Conservation (phyloP, 306 rosid genomes). For the Ochetophila trinervis region DNA sequence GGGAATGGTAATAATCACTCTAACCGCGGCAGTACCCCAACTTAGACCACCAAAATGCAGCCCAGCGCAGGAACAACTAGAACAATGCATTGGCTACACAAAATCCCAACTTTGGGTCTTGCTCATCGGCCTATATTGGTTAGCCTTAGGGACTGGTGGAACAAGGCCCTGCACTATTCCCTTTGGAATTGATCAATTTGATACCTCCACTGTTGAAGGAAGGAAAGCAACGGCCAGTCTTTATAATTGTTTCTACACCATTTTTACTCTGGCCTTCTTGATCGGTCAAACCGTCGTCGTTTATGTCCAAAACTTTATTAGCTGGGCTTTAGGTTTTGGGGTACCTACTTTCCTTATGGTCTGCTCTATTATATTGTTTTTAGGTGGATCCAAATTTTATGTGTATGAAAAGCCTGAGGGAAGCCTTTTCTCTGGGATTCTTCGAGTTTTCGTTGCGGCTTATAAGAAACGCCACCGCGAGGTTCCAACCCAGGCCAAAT, state of each 20-base stretch:
- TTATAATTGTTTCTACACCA: constrained; percentile 69
- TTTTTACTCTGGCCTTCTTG: constrained; percentile 35
- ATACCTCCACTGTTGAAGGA: constrained; percentile 49
- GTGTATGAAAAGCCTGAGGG: constrained; percentile 52
- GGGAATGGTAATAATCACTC: constrained; percentile 59
- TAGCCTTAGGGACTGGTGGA: constrained; percentile 62
- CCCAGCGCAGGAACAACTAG: neutral
- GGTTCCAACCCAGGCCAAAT: constrained; percentile 25
- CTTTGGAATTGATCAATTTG: constrained; percentile 75
- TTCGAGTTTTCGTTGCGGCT: constrained; percentile 52
- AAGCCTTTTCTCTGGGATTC: constrained; percentile 45
- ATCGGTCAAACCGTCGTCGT: constrained; percentile 48
- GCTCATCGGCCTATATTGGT: constrained; percentile 35
- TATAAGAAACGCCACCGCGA: constrained; percentile 43
- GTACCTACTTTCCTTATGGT: constrained; percentile 52
- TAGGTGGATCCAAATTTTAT: constrained; percentile 46
- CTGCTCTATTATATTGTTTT: constrained; percentile 43
- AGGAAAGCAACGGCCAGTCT: constrained; percentile 55
- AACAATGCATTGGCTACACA: constrained; percentile 38
- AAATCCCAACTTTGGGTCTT: constrained; percentile 31
- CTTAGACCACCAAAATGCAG: constrained; percentile 54
- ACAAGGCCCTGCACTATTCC: constrained; percentile 75
- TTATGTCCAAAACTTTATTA: constrained; percentile 62
- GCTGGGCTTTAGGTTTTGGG: constrained; percentile 73
- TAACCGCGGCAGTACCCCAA: constrained; percentile 53